Percentiles rank a stretch among this genome's conserved stretches.
phyloP scores from a whole-genome alignment of 805 yeast species.

The Teunomyces cretensis region DNA sequence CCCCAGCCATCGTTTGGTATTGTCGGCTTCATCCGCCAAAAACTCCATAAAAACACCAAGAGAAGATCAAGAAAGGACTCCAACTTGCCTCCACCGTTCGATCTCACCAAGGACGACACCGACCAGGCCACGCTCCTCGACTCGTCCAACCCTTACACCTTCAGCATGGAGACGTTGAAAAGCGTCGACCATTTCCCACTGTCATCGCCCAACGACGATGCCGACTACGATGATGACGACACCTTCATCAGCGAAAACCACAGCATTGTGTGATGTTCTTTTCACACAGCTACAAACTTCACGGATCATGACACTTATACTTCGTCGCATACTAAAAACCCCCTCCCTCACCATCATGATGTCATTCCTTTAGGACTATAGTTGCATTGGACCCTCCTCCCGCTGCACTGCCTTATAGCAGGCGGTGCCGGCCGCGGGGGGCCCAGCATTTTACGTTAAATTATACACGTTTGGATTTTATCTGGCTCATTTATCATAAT shows the following conservation, averaged over 20 bases:
- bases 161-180: slow-evolving; percentile 1
- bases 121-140: background rate
- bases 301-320: background rate
- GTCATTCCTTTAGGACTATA: background rate
- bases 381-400: background rate
- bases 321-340: background rate
- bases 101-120: slow-evolving; percentile 13
- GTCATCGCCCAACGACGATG: background rate
- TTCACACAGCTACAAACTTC: background rate
- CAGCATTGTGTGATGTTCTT: background rate
- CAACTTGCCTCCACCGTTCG: slow-evolving; percentile 45
- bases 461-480: background rate
- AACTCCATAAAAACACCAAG: slow-evolving; percentile 19
- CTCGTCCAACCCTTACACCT: background rate
- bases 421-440: too few species aligned
- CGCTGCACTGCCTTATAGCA: background rate
- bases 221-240: background rate
- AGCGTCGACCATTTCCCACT: background rate
- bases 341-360: background rate
- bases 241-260: background rate
- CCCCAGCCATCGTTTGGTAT: slow-evolving; percentile 1
- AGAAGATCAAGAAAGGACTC: slow-evolving; percentile 55
- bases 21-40: slow-evolving; percentile 8
- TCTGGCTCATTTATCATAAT: background rate
- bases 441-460: background rate